Evolutionary conservation across 148 eudicot genomes (phyloP), one percentile per base, ranked within the genome.

Genomic region (Linanthus parryae): DNA sequence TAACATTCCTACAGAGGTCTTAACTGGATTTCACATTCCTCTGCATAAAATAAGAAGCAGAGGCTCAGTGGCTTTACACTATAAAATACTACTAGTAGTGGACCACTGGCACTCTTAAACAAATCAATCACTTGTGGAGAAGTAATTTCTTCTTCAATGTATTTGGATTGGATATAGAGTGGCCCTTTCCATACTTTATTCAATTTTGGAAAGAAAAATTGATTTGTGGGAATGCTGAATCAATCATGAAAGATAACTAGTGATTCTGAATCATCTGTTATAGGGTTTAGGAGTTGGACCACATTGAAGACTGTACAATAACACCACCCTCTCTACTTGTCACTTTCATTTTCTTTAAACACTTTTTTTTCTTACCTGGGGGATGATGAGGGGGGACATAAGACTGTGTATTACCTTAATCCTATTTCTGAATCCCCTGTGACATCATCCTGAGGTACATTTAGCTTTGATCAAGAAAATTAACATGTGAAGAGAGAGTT

Each of bases 281-380:
- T 48, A 42, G 63, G 50, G 19, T 70, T 58, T 35, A 44, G 29
- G 31, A 67, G 29, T 65, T 77, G 74, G 79, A 76, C 82, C 82
- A 65, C 70, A 59, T 62, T 39, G 64, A 71, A 73, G 65, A 69
- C 71, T 69, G 59, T 41, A n/a, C n/a, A n/a, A n/a, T n/a, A n/a
- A n/a, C n/a, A 8, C 16, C n/a, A n/a, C n/a, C n/a, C n/a, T n/a
- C n/a, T n/a, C n/a, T n/a, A n/a, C n/a, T n/a, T n/a, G n/a, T 31
- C 8, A 57, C 15, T 0, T 21, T 46, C 44, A 2, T 31, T 3
- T 20, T 33, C 1, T 27, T n/a, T n/a, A n/a, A n/a, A n/a, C n/a
- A n/a, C n/a, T n/a, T n/a, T n/a, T n/a, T n/a, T n/a, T n/a, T n/a
- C n/a, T n/a, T n/a, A n/a, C n/a, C n/a, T n/a, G n/a, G n/a, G n/a